A percentile compares a stretch with the other conserved stretches of the same genome.
Evolutionary conservation across 257 asterid species (phyloP).

Genomic region (Solanum megistacrolobum): DNA sequence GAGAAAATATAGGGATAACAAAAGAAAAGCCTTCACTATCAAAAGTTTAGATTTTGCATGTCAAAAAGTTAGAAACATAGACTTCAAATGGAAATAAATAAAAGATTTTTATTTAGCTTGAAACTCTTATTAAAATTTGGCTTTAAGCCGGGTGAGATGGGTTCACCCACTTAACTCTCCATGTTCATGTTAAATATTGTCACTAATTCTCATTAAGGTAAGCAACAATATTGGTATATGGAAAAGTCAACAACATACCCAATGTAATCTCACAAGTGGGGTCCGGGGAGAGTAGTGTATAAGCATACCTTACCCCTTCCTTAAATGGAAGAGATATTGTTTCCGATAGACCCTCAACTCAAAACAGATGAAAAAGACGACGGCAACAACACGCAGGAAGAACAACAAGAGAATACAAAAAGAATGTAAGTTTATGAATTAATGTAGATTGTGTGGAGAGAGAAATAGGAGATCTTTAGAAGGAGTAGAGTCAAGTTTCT

Average conservation of each 20-base stretch:
- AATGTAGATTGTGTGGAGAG: not conserved
- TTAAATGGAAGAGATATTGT: not conserved
- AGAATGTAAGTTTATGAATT: not conserved
- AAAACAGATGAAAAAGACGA: not conserved
- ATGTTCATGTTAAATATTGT: not conserved
- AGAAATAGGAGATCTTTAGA: not conserved
- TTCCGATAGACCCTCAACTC: not conserved
- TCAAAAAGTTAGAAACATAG: not conserved
- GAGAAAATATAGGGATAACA: not conserved
- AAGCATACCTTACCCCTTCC: not conserved
- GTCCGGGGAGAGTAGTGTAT: not conserved
- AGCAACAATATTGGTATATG: not conserved
- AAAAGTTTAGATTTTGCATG: not conserved
- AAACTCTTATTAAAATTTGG: not conserved
- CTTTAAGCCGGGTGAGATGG: not conserved
- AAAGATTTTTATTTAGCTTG: not conserved
- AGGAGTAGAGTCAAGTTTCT: not conserved
- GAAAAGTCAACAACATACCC: not conserved
- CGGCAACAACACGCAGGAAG: not conserved
- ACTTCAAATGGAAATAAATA: not conserved
- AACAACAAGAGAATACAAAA: not conserved
- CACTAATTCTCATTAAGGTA: not conserved
- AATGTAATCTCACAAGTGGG: not conserved
- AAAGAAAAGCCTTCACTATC: not conserved
- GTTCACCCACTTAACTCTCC: not conserved